Evolutionary conservation across 2,329 filamentous ascomycete genomes (phyloP), one percentile per base, ranked within the genome.

Genomic region (Tolypocladium album): DNA sequence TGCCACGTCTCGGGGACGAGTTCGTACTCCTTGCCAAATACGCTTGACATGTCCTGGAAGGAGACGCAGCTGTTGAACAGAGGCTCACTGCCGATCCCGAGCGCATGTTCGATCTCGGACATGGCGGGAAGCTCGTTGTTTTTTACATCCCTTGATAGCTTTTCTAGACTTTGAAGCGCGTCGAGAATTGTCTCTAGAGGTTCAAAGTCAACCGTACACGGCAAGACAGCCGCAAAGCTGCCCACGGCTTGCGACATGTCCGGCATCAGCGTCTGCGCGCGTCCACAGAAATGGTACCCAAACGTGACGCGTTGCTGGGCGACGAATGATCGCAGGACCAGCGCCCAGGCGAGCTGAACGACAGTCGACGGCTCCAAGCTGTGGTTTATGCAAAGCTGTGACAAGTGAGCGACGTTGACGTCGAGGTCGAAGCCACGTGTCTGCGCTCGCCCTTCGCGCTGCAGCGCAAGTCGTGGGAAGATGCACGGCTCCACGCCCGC

Each of bases 311-410:
- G 75, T 27, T 79, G 74, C 20, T 75, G 75, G 1, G 81, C 81
- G 3, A 81, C 77, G 63, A 83, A 86, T 1, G 77, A 75, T 2
- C 82, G 78, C 0, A 86, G 71, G 0, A 85, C 74, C 24, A 87
- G 71, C 0, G 77, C 81, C 84, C 84, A 87, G 0, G 83, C 82
- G n/a, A 84, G 76, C 31, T 81, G 78, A 4, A 87, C 72, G 4
- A 85, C 72, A 0, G 80, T 77, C 0, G 80, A 76, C 0, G 79
- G 69, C 0, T 77, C 77, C 3, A 82, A 72, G 11, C 72, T 9
- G 62, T 72, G 53, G 73, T 72, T 56, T 0, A 64, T 59, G 58
- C 71, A 73, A 55, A 83, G 83, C 11, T 76, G 72, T 12, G 78
- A 74, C 2, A 82, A 64, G 3, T 74, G 70, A 36, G 73, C 67